A percentile compares a stretch with the other conserved stretches of the same genome.
These are phyloP conservation scores for Pichia californica DNA, from an alignment of 805 yeast species.

Conservation along the genomic window DNA sequence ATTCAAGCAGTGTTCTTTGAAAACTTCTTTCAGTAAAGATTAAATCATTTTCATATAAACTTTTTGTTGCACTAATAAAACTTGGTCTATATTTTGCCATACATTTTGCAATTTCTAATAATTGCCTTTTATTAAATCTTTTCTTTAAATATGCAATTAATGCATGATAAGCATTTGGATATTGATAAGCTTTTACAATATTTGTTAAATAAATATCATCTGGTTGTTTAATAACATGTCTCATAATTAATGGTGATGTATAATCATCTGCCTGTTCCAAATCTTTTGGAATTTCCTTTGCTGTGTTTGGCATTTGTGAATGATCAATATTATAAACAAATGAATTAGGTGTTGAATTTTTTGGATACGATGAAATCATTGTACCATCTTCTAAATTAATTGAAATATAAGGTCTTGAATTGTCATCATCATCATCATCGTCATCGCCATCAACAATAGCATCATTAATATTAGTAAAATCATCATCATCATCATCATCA, in stretches of 20 bases:
- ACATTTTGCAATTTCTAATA: conserved; percentile 42
- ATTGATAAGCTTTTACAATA: conserved; percentile 44
- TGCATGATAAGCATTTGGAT: conserved; percentile 58
- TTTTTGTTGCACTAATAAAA: conserved; percentile 69
- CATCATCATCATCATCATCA: not conserved
- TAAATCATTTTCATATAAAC: conserved; percentile 64
- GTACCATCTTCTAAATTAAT: conserved; percentile 23
- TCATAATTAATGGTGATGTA: conserved; percentile 50
- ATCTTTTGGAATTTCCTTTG: conserved; percentile 37
- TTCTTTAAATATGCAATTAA: conserved; percentile 47
- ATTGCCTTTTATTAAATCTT: conserved; percentile 38
- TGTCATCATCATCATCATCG: conserved; percentile 20
- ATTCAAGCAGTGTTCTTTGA: conserved; percentile 52
- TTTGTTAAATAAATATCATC: conserved; percentile 42
- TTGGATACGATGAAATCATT: conserved; percentile 29
- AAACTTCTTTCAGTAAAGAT: conserved; percentile 54
- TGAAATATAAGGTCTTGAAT: conserved; percentile 26
- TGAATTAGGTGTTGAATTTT: conserved; percentile 33
- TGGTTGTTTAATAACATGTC: conserved; percentile 48
- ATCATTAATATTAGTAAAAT: not conserved
- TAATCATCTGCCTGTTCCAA: conserved; percentile 36
- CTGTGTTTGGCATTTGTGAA: conserved; percentile 44
- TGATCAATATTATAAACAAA: conserved; percentile 46
- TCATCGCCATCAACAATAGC: conserved; percentile 8
- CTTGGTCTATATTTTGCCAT: conserved; percentile 68